Evolutionary conservation across 805 yeast genomes (phyloP).

Genomic region (Myxozyma neotropica): DNA sequence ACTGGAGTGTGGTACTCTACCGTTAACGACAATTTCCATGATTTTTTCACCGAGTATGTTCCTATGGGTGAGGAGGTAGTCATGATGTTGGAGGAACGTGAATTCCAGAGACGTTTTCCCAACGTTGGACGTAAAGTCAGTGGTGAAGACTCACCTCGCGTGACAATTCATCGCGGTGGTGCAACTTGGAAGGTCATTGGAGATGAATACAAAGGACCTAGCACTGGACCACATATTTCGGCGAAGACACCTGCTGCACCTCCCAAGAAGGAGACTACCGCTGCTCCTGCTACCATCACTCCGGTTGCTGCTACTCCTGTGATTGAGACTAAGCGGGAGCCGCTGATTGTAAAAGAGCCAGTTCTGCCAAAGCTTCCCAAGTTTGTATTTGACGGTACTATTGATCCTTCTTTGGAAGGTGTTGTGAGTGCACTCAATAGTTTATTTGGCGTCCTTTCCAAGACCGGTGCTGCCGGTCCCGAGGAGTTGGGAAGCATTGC

Average conservation of each 20-base stretch:
- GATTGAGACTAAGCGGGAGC: conserved; percentile 31
- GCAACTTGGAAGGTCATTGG: conserved; percentile 33
- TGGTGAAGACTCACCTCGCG: conserved; percentile 20
- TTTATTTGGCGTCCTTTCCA: conserved; percentile 33
- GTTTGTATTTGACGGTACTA: conserved; percentile 31
- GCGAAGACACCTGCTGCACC: conserved; percentile 20
- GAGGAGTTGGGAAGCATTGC: conserved; percentile 31
- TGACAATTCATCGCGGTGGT: conserved; percentile 34
- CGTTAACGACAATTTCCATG: conserved; percentile 61
- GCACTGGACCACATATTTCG: conserved; percentile 30
- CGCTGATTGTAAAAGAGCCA: conserved; percentile 22
- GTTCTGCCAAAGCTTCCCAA: conserved; percentile 32
- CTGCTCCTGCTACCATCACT: conserved; percentile 21
- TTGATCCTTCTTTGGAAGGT: conserved; percentile 37
- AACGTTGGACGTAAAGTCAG: conserved; percentile 29
- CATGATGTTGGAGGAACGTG: conserved; percentile 51
- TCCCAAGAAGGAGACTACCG: conserved; percentile 10
- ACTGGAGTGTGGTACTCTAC: conserved; percentile 63
- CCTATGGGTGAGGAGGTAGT: conserved; percentile 64
- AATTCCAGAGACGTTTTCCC: conserved; percentile 39
- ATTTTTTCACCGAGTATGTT: conserved; percentile 61
- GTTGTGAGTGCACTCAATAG: conserved; percentile 36
- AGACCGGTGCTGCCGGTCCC: conserved; percentile 21
- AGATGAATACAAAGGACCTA: conserved; percentile 34
- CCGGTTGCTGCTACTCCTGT: conserved; percentile 25